Evolutionary conservation across 2,329 filamentous ascomycete genomes (phyloP), one percentile per base, ranked within the genome.

Genomic region (Sporothrix mexicana): DNA sequence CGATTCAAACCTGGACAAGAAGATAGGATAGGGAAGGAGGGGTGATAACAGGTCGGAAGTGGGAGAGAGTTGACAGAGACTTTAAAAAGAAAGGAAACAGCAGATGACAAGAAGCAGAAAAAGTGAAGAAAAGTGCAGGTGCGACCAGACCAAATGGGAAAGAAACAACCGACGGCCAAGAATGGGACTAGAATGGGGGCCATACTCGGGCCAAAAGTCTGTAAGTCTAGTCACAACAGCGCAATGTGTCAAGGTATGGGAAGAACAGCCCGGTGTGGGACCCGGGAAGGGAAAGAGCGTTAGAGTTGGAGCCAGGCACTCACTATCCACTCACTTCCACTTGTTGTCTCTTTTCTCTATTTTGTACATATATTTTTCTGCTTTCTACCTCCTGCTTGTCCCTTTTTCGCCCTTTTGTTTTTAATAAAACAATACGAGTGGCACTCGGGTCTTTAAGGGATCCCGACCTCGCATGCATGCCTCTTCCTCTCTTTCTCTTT

Each of bases 361-460:
- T 59, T 47, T 25, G n/a, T 23, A 5, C n/a, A n/a, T n/a, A n/a
- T n/a, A n/a, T 36, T 36, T 5, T 36, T 36, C 30, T 36, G 30
- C 2, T 36, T 36, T 36, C 30, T 36, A 36, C 30, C 30, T 30
- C 30, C 30, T 30, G 30, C 30, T 30, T 30, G 30, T 59, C 53
- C 45, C 10, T 49, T 51, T 67, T 67, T 45, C 36, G 13, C 12
- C 36, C 15, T 70, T 49, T 23, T 36, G 25, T 36, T 47, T 20
- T 20, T 20, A 67, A 51, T 30, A 17, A 25, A 67, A 51, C 17
- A 17, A 25, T 49, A 30, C 61, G 4, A 20, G 36, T 61, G 13
- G 13, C 20, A 23, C 23, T 62, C 69, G 55, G 41, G 55, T 51
- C 25, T 71, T 62, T 64, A 23, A 70, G 55, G 30, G 55, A 45